Evolutionary conservation across 2,329 filamentous ascomycete genomes (phyloP).

Genomic region (Fonsecaea multimorphosa): DNA sequence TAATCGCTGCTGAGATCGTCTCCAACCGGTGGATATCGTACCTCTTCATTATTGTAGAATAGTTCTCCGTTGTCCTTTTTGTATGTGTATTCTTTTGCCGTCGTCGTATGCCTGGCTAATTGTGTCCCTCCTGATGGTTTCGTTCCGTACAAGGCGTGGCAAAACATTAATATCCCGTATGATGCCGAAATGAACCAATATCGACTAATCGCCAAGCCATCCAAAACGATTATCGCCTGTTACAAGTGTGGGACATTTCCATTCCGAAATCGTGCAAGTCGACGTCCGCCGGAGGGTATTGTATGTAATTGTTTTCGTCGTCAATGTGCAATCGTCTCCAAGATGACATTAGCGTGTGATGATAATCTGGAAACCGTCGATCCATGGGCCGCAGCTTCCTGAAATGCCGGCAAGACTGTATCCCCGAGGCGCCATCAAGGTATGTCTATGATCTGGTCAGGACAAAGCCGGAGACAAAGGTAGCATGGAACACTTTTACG

Average conservation of each 20-base stretch:
- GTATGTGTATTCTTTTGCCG: conserved; percentile 15
- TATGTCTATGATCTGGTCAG: conserved; percentile 65
- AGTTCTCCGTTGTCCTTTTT: not conserved
- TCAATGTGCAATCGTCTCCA: conserved; percentile 4
- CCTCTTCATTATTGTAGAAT: conserved; percentile 12
- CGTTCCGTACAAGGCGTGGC: conserved; percentile 10
- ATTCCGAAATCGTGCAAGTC: conserved; percentile 10
- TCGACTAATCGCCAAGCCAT: conserved; percentile 9
- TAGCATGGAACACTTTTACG: conserved; percentile 49
- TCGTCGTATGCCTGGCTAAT: conserved; percentile 25
- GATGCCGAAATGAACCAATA: conserved; percentile 12
- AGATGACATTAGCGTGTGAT: conserved; percentile 65
- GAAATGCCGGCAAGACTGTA: conserved; percentile 88
- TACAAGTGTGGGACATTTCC: conserved; percentile 1
- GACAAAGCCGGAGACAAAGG: not conserved
- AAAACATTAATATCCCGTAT: conserved; percentile 19
- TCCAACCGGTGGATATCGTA: conserved; percentile 16
- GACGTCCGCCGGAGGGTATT: not conserved
- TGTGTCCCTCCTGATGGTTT: conserved; percentile 7
- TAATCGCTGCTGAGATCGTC: conserved; percentile 10
- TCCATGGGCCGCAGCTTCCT: conserved; percentile 78
- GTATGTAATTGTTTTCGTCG: not conserved
- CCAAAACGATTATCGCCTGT: conserved; percentile 3
- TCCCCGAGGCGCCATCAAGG: conserved; percentile 84
- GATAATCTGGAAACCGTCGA: conserved; percentile 85